These are phyloP conservation scores for Sphagnum magellanicum DNA, from an alignment of 228 moss, liverwort and hornwort species.

Conservation along the genomic window DNA sequence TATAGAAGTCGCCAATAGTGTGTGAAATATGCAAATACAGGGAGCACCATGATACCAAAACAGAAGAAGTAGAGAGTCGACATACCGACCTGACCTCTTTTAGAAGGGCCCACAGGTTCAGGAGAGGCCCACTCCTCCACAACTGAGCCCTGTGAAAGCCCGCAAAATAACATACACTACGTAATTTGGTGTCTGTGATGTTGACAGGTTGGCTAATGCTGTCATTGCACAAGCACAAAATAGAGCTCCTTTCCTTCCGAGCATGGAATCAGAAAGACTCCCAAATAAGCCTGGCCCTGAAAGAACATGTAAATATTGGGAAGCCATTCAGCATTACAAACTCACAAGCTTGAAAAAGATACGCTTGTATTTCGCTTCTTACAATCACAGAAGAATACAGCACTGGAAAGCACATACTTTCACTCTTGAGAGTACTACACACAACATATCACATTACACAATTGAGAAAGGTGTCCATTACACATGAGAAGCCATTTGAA, in stretches of 20 bases:
- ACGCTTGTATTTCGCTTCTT: no score
- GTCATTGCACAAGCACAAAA: conserved; percentile 41
- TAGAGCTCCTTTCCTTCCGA: conserved; percentile 68
- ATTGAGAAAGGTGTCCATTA: no score
- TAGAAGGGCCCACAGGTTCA: conserved; percentile 74
- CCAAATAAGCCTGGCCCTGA: conserved; percentile 75
- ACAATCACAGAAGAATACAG: no score
- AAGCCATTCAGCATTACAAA: background rate
- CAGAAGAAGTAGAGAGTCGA: conserved; percentile 89
- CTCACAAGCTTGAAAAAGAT: no score
- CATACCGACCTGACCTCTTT: conserved; percentile 73
- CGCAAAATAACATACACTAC: conserved; percentile 49
- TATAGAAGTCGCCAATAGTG: conserved; percentile 70
- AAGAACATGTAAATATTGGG: background rate
- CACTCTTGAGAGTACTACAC: no score
- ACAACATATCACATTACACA: no score
- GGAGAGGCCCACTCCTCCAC: conserved; percentile 58
- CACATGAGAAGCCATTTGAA: background rate
- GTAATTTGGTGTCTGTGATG: conserved; percentile 38
- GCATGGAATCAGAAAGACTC: conserved; percentile 57
- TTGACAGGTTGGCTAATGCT: conserved; percentile 37
- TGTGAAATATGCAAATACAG: conserved; percentile 37
- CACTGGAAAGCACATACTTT: no score
- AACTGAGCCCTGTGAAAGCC: conserved; percentile 48
- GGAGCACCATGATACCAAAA: conserved; percentile 54